Percentiles rank a stretch among this genome's conserved stretches.
These are phyloP conservation scores for Lophiostoma macrostomum DNA, from an alignment of 495 filamentous ascomycete species.

Conservation along the genomic window DNA sequence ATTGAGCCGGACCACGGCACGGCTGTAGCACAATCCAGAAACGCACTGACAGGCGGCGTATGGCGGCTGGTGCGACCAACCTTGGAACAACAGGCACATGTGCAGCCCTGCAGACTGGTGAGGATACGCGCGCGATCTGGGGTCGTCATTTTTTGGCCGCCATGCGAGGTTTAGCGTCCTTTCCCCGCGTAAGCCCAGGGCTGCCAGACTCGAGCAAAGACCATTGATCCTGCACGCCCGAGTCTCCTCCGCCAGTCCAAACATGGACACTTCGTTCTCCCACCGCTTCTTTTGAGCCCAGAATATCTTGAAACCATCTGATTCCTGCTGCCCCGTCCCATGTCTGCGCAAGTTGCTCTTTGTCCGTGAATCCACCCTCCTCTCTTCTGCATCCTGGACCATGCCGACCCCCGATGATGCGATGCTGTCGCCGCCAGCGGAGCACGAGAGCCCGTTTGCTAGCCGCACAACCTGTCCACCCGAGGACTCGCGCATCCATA, in stretches of 20 bases:
- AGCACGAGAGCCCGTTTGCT: conserved; percentile 49
- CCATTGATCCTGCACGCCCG: conserved; percentile 11
- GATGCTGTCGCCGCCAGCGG: conserved; percentile 43
- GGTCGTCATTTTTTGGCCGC: conserved; percentile 1
- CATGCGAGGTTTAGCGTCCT: conserved; percentile 16
- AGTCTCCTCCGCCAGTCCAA: conserved; percentile 2
- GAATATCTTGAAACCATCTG: not conserved
- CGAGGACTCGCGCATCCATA: conserved; percentile 42
- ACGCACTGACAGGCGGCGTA: too few relatives aligned
- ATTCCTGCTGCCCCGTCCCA: conserved; percentile 10
- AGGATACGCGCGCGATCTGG: not conserved
- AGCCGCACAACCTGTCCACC: conserved; percentile 58
- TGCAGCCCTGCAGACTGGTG: too few relatives aligned
- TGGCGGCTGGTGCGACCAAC: too few relatives aligned
- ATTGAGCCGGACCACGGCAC: too few relatives aligned
- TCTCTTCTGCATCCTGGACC: conserved; percentile 38
- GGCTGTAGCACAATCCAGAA: too few relatives aligned
- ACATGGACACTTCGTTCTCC: conserved; percentile 6
- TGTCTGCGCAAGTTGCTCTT: conserved; percentile 24
- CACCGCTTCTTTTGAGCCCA: conserved; percentile 7
- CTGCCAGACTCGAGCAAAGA: conserved; percentile 23
- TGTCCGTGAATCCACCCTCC: conserved; percentile 23
- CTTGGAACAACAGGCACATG: too few relatives aligned
- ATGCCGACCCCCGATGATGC: conserved; percentile 61
- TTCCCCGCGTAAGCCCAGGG: conserved; percentile 33